Percentiles rank a stretch among this genome's conserved stretches.
Conservation (phyloP, 345 rosid genomes). For the Rubroshorea leprosula region DNA sequence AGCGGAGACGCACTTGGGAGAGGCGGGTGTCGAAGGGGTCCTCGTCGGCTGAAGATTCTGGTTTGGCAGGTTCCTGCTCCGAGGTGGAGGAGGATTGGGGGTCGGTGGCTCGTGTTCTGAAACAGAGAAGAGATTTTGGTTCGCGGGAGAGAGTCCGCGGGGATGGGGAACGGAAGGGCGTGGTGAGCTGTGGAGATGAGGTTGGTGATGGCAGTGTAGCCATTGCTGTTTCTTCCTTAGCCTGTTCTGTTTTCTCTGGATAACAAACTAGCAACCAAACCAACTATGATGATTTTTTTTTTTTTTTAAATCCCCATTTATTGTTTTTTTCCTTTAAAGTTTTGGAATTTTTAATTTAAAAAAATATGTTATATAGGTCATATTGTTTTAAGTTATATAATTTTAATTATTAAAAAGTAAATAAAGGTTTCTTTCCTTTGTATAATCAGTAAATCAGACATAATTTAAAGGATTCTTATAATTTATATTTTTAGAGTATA, state of each 20-base stretch:
- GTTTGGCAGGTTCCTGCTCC: not conserved
- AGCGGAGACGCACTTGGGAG: conserved; percentile 55
- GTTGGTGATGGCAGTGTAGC: conserved; percentile 24
- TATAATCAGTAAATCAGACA: too few species aligned
- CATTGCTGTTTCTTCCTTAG: conserved; percentile 20
- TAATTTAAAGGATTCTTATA: too few species aligned
- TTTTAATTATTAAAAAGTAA: too few species aligned
- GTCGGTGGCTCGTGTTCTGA: conserved; percentile 43
- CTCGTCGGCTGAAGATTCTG: conserved; percentile 15
- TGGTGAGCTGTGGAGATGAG: conserved; percentile 34
- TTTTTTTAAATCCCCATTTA: too few species aligned
- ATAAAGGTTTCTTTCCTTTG: too few species aligned
- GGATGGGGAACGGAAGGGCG: conserved; percentile 23
- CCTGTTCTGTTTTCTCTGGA: conserved; percentile 4
- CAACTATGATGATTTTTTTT: too few species aligned
- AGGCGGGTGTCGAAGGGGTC: conserved; percentile 68
- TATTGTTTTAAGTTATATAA: too few species aligned
- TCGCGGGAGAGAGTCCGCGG: conserved; percentile 20
- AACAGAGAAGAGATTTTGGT: conserved; percentile 21
- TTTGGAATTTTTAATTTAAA: too few species aligned
- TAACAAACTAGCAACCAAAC: too few species aligned
- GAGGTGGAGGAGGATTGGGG: conserved; percentile 34
- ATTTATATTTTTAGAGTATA: too few species aligned
- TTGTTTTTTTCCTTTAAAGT: too few species aligned
- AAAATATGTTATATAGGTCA: too few species aligned